Evolutionary conservation across 1,139 yeast genomes (phyloP).

Genomic region (Saccharomycopsis hybrid): DNA sequence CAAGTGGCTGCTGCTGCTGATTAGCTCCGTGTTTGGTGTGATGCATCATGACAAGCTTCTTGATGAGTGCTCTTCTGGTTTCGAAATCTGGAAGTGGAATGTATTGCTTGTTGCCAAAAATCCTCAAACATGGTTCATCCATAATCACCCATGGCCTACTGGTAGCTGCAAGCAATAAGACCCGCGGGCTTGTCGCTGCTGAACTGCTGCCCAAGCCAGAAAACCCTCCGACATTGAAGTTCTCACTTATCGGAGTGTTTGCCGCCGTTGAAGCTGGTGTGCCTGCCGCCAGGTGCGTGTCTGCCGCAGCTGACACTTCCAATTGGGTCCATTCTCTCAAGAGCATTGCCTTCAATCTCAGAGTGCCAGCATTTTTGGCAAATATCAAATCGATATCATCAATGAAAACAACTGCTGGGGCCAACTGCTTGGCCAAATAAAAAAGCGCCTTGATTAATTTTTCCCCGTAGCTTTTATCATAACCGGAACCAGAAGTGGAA

Average conservation of each 20-base stretch:
- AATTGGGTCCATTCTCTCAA: constrained; percentile 52
- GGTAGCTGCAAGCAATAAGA: constrained; percentile 56
- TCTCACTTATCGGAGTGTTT: no score
- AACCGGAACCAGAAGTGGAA: no score
- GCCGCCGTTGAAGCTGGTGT: neutral
- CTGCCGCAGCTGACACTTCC: constrained; percentile 24
- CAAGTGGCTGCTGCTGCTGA: no score
- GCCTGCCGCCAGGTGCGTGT: no score
- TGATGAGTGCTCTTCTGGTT: constrained; percentile 46
- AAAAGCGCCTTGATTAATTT: constrained; percentile 55
- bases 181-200: no score
- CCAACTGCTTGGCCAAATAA: constrained; percentile 45
- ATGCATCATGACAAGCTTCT: constrained; percentile 25
- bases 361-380: constrained; percentile 40
- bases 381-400: constrained; percentile 47
- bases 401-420: constrained; percentile 40
- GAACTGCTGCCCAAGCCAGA: no score
- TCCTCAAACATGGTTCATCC: constrained; percentile 49
- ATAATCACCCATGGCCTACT: constrained; percentile 63
- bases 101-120: constrained; percentile 55
- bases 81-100: constrained; percentile 62
- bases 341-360: constrained; percentile 58
- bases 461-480: no score
- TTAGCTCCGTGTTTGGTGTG: no score
- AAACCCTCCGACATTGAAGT: no score